Percentiles rank a stretch among this genome's conserved stretches.
These are phyloP conservation scores for Hemisphaericaspora xylofermentans DNA, from an alignment of 1,139 yeast species.

Conservation along the genomic window DNA sequence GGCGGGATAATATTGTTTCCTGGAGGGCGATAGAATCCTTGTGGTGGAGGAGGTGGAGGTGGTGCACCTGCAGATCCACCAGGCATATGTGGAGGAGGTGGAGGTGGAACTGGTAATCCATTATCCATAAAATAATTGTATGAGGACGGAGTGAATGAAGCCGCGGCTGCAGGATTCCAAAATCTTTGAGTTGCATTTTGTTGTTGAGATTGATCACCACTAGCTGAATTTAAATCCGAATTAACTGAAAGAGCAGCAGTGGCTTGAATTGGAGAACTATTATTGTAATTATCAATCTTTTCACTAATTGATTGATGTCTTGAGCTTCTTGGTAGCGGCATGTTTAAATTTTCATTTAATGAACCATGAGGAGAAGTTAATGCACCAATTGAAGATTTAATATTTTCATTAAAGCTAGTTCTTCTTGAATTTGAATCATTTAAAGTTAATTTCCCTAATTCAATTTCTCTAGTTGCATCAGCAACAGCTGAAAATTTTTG, in stretches of 20 bases:
- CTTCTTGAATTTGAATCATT: slow-evolving; percentile 40
- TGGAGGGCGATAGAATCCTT: slow-evolving; percentile 19
- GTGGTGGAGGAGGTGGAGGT: slow-evolving; percentile 18
- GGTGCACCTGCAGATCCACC: slow-evolving; percentile 9
- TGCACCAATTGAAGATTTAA: slow-evolving; percentile 13
- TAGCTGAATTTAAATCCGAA: slow-evolving; percentile 27
- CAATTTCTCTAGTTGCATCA: slow-evolving; percentile 77
- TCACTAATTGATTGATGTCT: slow-evolving; percentile 64
- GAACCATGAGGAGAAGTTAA: slow-evolving; percentile 47
- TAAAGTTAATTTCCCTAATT: slow-evolving; percentile 36
- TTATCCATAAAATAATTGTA: slow-evolving; percentile 31
- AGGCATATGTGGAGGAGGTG: slow-evolving; percentile 10
- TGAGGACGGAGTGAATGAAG: slow-evolving; percentile 52
- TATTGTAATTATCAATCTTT: slow-evolving; percentile 59
- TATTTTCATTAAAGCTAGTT: slow-evolving; percentile 44
- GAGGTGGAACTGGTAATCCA: slow-evolving; percentile 13
- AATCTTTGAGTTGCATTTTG: slow-evolving; percentile 39
- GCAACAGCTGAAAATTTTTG: slow-evolving; percentile 74
- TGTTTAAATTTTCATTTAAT: slow-evolving; percentile 51
- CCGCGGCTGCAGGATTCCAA: slow-evolving; percentile 68
- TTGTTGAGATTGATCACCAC: slow-evolving; percentile 9
- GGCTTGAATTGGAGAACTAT: slow-evolving; percentile 50
- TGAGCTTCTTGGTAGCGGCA: slow-evolving; percentile 37
- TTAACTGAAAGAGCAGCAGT: slow-evolving; percentile 38
- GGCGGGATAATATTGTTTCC: slow-evolving; percentile 22